Base-by-base conservation (phyloP, 495 filamentous ascomycete genomes). In the Aspergillus carlsbadensis region DNA sequence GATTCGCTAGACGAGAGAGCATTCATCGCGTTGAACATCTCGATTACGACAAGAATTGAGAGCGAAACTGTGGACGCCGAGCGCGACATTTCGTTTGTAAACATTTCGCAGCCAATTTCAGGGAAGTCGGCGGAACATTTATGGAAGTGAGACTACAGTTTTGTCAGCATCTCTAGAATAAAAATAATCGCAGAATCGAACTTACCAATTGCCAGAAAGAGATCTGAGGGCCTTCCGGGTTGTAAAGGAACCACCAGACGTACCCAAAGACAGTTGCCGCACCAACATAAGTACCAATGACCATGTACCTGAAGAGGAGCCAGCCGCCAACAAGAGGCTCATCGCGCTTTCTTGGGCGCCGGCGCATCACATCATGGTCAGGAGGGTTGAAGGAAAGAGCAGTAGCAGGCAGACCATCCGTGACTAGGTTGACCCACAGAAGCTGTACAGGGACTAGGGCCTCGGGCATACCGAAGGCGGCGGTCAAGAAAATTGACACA, bases 11-110 rank as follows among this genome's bases (percentile, higher is more conserved):
- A 95, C 14, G 92, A 96, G 14, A 99, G 82, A 1, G 94, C 94
- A 69, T 99, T 99, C 90, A 99, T 96, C 55, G 95, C 95, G 74
- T 99, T 99, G 62, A 99, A 78, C 95, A 99, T 99, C 80, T 99
- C 95, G 67, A 99, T 98, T 58, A 96, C 91, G 26, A 99, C 95
- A 22, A 99, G 82, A 67, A 88, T 88, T 21, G 82, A 95, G 34
- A 99, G 83, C 15, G 91, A 96, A 29, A 98, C 84, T 5, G 95
- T 99, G n/a, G 93, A 97, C 4, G 91, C 95, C 18, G 92, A 85
- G 70, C 91, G 94, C 56, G 91, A 81, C 83, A 90, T 89, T 58
- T 94, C 85, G 64, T 96, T 90, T 46, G 79, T 69, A 77, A 99
- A 99, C 82, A 99, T 99, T 62, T 87, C 78, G 72, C 95, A 99